Base-by-base conservation (phyloP, 805 yeast species). In the Candida verbasci region DNA sequence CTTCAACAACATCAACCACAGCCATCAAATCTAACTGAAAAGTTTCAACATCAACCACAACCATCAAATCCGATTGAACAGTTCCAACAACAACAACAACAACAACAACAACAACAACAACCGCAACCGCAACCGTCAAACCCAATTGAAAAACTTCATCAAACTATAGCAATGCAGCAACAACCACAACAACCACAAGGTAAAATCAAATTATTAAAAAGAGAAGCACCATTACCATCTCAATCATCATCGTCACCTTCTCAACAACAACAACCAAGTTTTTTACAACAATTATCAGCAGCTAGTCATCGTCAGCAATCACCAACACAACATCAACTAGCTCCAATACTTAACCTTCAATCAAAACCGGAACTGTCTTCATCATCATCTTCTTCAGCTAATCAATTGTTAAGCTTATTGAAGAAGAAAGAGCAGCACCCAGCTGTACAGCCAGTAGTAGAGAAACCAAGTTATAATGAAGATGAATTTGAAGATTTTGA, bases 401-500 rank as follows among this genome's bases (percentile, higher is more conserved):
- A 29, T 20, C 30, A 33, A 29, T 29, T 37, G 28, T 36, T 40
- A 10, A 24, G 37, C 9, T 30, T 42, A 18, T 36, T 42, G 11
- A 29, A 29, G 17, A 35, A 35, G 15, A 23, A 23, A 3, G 20
- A 11, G n/a, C n/a, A n/a, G n/a, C n/a, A n/a, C n/a, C n/a, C n/a
- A n/a, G n/a, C n/a, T n/a, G n/a, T n/a, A n/a, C n/a, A n/a, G 8
- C 28, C 5, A 24, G n/a, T 6, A 6, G 27, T 12, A 10, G 28
- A 24, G 17, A 14, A 22, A 17, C 22, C 35, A 24, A 31, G 17
- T 34, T 48, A 46, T 17, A 44, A 45, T 12, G 39, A 39, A 30
- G 55, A 52, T 20, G 49, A 51, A 12, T 52, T 55, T 24, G 61
- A 59, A 24, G 56, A 55, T 24, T 62, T 60, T 35, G 63, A 57